Conservation (phyloP, 805 yeast species). For the Myxozyma lipomycoides region DNA sequence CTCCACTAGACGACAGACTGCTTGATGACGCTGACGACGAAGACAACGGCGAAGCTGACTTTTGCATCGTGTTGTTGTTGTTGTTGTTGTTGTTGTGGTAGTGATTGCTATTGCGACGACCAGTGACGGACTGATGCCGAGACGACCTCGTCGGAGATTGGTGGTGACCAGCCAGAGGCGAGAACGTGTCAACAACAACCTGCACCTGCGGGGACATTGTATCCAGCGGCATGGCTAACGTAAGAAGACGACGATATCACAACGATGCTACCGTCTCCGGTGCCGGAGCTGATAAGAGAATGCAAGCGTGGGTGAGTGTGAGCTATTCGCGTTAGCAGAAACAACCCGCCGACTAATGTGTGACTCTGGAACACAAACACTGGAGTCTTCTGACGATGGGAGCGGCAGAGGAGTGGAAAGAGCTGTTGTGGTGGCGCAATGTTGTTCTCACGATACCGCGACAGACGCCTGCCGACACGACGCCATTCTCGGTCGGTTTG, state of each 20-base stretch:
- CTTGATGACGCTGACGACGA: not conserved
- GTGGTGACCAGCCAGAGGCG: slow-evolving; percentile 19
- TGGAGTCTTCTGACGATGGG: too few relatives aligned
- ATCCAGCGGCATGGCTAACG: not conserved
- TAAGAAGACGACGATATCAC: not conserved
- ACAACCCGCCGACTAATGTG: too few relatives aligned
- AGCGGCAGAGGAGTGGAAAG: too few relatives aligned
- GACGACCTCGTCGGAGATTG: slow-evolving; percentile 18
- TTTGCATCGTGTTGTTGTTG: not conserved
- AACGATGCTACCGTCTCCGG: too few relatives aligned
- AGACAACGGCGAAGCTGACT: slow-evolving; percentile 4
- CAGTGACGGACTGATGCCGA: slow-evolving; percentile 7
- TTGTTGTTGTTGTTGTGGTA: not conserved
- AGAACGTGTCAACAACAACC: slow-evolving; percentile 21
- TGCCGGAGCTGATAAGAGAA: too few relatives aligned
- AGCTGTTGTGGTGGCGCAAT: too few relatives aligned
- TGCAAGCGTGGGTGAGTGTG: too few relatives aligned
- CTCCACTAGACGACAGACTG: not conserved
- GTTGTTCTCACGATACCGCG: too few relatives aligned
- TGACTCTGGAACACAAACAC: too few relatives aligned
- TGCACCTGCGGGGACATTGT: slow-evolving; percentile 20
- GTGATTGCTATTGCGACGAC: slow-evolving; percentile 1
- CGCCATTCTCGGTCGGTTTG: too few relatives aligned
- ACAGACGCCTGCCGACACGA: too few relatives aligned
- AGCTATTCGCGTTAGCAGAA: too few relatives aligned